Conservation (phyloP, 768 basidiomycete species). For the Phlebiopsis gigantea region DNA sequence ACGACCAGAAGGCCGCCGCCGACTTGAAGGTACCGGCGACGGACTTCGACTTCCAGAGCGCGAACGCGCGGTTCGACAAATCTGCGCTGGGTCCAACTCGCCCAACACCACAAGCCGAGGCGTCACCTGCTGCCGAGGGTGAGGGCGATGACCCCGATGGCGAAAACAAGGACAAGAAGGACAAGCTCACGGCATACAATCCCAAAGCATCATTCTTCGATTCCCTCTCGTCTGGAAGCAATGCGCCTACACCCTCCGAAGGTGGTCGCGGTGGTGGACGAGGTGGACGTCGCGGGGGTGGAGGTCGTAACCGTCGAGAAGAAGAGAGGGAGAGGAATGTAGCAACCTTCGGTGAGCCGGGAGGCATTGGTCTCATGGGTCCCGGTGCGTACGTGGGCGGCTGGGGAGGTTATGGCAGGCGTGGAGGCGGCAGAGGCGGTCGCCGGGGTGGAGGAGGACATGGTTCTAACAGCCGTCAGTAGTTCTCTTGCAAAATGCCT, state of each 20-base stretch:
- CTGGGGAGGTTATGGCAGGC: constrained; percentile 65
- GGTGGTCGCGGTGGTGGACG: constrained; percentile 35
- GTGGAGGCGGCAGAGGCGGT: constrained; percentile 39
- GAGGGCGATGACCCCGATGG: constrained; percentile 29
- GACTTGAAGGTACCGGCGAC: constrained; percentile 59
- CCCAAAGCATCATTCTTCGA: constrained; percentile 82
- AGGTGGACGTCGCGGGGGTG: constrained; percentile 40
- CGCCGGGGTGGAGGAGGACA: constrained; percentile 24
- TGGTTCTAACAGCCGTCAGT: constrained; percentile 10
- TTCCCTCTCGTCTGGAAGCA: constrained; percentile 49
- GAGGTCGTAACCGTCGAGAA: constrained; percentile 66
- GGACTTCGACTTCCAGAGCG: constrained; percentile 78
- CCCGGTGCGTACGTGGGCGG: constrained; percentile 77
- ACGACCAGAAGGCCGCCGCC: constrained; percentile 25
- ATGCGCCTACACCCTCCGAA: constrained; percentile 27
- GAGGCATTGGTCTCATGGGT: constrained; percentile 71
- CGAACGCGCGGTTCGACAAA: constrained; percentile 82
- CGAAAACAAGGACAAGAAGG: constrained; percentile 28
- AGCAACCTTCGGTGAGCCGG: constrained; percentile 84
- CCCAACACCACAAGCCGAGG: constrained; percentile 19
- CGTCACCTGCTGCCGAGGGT: constrained; percentile 21
- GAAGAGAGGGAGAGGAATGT: constrained; percentile 83
- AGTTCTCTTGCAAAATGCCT: neutral
- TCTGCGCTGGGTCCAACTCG: constrained; percentile 36
- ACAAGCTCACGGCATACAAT: constrained; percentile 55